phyloP scores from a whole-genome alignment of 495 filamentous ascomycete species.

The Thermothielavioides terrestris region DNA sequence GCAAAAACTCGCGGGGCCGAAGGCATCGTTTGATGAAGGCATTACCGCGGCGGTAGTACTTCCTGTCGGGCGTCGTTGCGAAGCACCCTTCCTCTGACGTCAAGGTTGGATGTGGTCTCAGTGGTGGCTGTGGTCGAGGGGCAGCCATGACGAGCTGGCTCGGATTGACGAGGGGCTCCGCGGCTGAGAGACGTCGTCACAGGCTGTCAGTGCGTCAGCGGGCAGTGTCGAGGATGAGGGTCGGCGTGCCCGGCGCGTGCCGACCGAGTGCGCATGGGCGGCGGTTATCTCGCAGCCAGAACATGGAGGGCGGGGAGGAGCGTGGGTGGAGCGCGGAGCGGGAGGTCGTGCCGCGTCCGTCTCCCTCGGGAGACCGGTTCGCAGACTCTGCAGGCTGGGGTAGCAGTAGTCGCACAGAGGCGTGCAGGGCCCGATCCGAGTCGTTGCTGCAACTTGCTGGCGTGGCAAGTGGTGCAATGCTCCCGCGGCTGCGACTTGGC shows the following conservation, averaged over 20 bases:
- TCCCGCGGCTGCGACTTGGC: background rate
- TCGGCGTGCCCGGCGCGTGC: background rate
- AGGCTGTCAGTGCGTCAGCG: background rate
- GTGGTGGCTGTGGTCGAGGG: background rate
- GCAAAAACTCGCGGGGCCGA: background rate
- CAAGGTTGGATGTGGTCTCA: background rate
- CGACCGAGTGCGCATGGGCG: background rate
- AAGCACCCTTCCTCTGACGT: constrained; percentile 5
- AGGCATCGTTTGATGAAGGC: constrained; percentile 10
- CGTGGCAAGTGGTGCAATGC: constrained; percentile 7
- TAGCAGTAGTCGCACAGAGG: constrained; percentile 2
- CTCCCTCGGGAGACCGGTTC: background rate
- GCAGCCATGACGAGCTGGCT: constrained; percentile 1
- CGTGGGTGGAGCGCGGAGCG: background rate
- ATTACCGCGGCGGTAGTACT: constrained; percentile 6
- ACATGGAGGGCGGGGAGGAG: background rate
- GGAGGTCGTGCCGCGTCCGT: background rate
- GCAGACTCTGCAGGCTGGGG: constrained; percentile 4
- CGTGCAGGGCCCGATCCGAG: background rate
- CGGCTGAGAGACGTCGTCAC: too few species aligned
- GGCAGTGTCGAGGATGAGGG: background rate
- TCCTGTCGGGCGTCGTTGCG: constrained; percentile 1
- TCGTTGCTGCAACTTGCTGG: background rate
- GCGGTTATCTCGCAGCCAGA: background rate
- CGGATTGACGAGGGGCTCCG: background rate